Conservation (phyloP, 2,329 filamentous ascomycete species). For the Cercospora canescens region DNA sequence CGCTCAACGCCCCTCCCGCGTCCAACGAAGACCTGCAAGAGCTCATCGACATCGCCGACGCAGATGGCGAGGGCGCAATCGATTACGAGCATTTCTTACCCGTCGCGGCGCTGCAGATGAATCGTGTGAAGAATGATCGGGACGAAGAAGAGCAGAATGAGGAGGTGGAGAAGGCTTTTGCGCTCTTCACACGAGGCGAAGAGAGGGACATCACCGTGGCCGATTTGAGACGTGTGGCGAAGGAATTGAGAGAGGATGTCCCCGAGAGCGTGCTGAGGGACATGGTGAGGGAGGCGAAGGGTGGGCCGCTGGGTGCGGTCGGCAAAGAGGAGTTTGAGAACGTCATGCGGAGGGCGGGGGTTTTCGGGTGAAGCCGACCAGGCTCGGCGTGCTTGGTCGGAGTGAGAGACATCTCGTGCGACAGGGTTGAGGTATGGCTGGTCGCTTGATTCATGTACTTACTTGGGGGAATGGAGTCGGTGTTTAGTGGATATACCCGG, state of each 20-base stretch:
- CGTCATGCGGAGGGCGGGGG: constrained; percentile 81
- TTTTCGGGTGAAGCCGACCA: constrained; percentile 63
- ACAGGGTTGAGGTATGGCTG: not conserved
- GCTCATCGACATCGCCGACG: constrained; percentile 80
- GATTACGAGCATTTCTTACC: constrained; percentile 80
- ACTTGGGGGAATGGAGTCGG: not conserved
- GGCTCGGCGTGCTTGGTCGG: not conserved
- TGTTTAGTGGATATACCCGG: constrained; percentile 10
- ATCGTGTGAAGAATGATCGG: constrained; percentile 36
- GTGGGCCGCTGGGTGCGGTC: constrained; percentile 73
- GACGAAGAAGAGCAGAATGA: constrained; percentile 54
- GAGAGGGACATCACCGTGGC: constrained; percentile 72
- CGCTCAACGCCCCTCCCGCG: constrained; percentile 73
- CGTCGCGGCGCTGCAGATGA: constrained; percentile 83
- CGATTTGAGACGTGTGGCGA: constrained; percentile 76
- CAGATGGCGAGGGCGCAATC: constrained; percentile 74
- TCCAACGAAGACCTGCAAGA: constrained; percentile 68
- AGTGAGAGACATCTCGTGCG: not conserved
- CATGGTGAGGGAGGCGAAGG: constrained; percentile 95
- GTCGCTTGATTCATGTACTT: not conserved
- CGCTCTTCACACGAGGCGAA: constrained; percentile 68
- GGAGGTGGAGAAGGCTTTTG: constrained; percentile 81
- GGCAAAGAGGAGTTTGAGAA: constrained; percentile 78
- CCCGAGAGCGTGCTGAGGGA: constrained; percentile 81
- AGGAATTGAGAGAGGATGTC: constrained; percentile 79